Base-by-base conservation (phyloP, 768 basidiomycete species). In the Phlebiopsis gigantea region DNA sequence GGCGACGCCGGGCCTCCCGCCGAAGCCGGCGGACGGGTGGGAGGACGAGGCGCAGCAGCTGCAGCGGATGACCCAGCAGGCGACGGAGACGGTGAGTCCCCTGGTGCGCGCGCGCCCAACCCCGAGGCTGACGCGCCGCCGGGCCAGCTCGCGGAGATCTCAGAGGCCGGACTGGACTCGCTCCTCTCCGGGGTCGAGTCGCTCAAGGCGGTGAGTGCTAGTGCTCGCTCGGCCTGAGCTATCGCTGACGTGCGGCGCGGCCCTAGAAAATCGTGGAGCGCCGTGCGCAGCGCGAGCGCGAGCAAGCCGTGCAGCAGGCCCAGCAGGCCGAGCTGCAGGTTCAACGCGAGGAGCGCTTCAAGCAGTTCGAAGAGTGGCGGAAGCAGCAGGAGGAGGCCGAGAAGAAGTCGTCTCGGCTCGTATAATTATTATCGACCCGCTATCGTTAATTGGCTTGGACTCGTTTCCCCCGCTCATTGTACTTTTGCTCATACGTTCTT, bases 101-200 rank as follows among this genome's bases (percentile, higher is more conserved):
- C n/a, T 68, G 15, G 14, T 39, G n/a, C 34, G 2, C 42, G 8
- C 39, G 42, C n/a, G 24, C 5, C 12, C 39, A 12, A 15, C 4
- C 6, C 3, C 3, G 2, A 21, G 22, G 34, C 50, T 51, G 19
- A 51, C 21, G 50, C 5, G 31, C 31, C 17, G 31, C 26, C 31
- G 19, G 25, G 14, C 5, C 55, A 86, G 87, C 78, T 85, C 72
- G 71, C 72, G 7, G 84, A 87, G 50, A 65, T 88, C 57, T 87
- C 87, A 2, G 88, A 89, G 66, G 75, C 78, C 15, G 84, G 86
- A 0, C 77, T 90, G 17, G 85, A 87, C 45, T 76, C 78, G 21
- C 76, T 88, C 43, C 67, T 87, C 50, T 66, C 69, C 22, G 80
- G 77, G 0, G 77, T 85, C 46, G 80, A 87, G 63, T 71, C 76